phyloP scores from a whole-genome alignment of 805 yeast genomes.

The Candida adriatica region DNA sequence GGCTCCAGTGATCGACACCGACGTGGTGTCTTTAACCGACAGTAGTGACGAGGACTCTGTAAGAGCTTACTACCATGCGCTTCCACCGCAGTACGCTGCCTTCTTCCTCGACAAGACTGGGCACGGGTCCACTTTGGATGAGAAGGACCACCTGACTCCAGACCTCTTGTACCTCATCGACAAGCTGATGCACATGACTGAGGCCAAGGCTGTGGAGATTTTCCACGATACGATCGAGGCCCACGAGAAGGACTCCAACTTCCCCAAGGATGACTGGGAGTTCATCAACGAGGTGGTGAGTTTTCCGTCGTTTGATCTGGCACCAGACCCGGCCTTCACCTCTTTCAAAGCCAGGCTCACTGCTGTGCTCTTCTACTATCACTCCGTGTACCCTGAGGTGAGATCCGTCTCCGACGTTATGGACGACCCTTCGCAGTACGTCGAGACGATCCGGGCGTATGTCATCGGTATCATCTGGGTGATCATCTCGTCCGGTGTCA shows the following conservation, averaged over 20 bases:
- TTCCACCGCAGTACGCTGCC: conserved; percentile 3
- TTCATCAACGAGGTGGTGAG: conserved; percentile 3
- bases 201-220: conserved; percentile 20
- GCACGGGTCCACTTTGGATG: conserved; percentile 10
- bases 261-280: conserved; percentile 26
- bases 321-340: conserved; percentile 1
- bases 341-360: conserved; percentile 6
- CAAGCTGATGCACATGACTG: conserved; percentile 16
- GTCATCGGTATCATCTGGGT: conserved; percentile 37
- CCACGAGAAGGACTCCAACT: conserved; percentile 42
- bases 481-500: conserved; percentile 45
- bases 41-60: conserved; percentile 10
- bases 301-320: conserved; percentile 1
- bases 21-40: too few species aligned
- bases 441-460: conserved; percentile 41
- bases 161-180: conserved; percentile 13
- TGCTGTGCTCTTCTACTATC: conserved; percentile 21
- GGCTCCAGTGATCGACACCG: too few species aligned
- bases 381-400: conserved; percentile 62
- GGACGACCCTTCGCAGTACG: conserved; percentile 41
- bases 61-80: conserved; percentile 5
- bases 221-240: conserved; percentile 32
- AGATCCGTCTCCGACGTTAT: conserved; percentile 51
- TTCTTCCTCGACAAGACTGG: conserved; percentile 13
- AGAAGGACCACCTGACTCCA: conserved; percentile 9